Base-by-base conservation (phyloP, 2,329 filamentous ascomycete species). In the Hirsutella minnesotensis region DNA sequence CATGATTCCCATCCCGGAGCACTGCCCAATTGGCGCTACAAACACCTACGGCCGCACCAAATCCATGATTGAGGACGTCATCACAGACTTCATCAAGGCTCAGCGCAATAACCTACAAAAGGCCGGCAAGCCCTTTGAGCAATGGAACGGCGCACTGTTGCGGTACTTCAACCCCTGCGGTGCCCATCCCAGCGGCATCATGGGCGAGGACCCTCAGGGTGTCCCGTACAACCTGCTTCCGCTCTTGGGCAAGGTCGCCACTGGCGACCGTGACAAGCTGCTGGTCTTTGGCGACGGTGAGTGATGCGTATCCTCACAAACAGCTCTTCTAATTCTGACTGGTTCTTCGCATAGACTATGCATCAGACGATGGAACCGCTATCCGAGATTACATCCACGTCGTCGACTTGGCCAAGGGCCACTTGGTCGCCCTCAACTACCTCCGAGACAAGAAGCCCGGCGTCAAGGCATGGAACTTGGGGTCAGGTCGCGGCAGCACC, bases 351-450 rank as follows among this genome's bases (percentile, higher is more conserved):
- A 15, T 51, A 94, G 89, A 98, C 71, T 98, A 98, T 70, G 61
- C 73, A 27, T 95, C 88, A 42, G 83, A 81, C 54, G 89, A 95
- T 61, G 89, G 89, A 50, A 95, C 89, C 42, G 86, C 87, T 49
- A 95, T 95, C 62, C 84, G 92, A 54, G 92, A 98, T 69, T 98
- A 98, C 73, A 95, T 98, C 64, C 89, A 95, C 71, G 86, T 95
- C 45, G 75, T 94, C 49, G 89, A 95, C 58, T 79, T 95, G 20
- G 86, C 89, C 38, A 77, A 77, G 49, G 89, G 89, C 47, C 89
- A 95, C 63, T 70, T 95, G 45, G 77, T 86, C 46, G 92, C 94
- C 19, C 81, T 98, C 53, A 88, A 92, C 68, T 86, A 94, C 68
- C 81, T 95, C 40, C 83, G 84, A 54, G 75, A 84, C 51, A 70